Evolutionary conservation across 805 yeast species (phyloP).

Genomic region (Candida easanensis): DNA sequence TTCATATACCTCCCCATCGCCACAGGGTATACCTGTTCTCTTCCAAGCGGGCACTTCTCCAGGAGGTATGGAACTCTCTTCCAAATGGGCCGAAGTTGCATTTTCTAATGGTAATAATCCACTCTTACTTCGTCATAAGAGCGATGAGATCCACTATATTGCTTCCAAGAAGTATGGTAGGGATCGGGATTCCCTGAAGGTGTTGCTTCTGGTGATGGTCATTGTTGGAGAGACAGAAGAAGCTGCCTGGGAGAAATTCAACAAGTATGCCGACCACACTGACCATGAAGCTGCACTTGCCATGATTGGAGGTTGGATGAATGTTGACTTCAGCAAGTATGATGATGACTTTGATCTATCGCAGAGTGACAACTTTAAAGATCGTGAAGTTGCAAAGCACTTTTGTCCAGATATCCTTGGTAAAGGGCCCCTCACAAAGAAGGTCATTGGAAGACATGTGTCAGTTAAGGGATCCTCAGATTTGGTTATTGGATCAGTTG

Average conservation of each 20-base stretch:
- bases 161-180: conserved; percentile 36
- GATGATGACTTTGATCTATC: conserved; percentile 36
- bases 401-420: conserved; percentile 9
- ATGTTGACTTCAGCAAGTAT: conserved; percentile 37
- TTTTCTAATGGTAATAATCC: conserved; percentile 39
- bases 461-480: conserved; percentile 28
- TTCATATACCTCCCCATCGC: conserved; percentile 41
- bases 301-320: conserved; percentile 45
- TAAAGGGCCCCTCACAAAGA: conserved; percentile 30
- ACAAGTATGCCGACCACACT: conserved; percentile 31
- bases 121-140: conserved; percentile 27
- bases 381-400: conserved; percentile 30
- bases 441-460: conserved; percentile 25
- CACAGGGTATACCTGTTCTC: conserved; percentile 42
- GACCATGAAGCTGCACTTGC: conserved; percentile 45
- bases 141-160: conserved; percentile 30
- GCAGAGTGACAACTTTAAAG: conserved; percentile 29
- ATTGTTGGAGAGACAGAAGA: conserved; percentile 40
- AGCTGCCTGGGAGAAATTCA: conserved; percentile 38
- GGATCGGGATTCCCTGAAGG: conserved; percentile 36
- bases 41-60: conserved; percentile 45
- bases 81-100: conserved; percentile 41
- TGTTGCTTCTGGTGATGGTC: conserved; percentile 36
- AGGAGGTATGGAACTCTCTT: conserved; percentile 40
- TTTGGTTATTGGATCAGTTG: conserved; percentile 23